Percentiles rank a stretch among this genome's conserved stretches.
Evolutionary conservation across 306 rosid species (phyloP).

Genomic region (Begonia fuchsioides): DNA sequence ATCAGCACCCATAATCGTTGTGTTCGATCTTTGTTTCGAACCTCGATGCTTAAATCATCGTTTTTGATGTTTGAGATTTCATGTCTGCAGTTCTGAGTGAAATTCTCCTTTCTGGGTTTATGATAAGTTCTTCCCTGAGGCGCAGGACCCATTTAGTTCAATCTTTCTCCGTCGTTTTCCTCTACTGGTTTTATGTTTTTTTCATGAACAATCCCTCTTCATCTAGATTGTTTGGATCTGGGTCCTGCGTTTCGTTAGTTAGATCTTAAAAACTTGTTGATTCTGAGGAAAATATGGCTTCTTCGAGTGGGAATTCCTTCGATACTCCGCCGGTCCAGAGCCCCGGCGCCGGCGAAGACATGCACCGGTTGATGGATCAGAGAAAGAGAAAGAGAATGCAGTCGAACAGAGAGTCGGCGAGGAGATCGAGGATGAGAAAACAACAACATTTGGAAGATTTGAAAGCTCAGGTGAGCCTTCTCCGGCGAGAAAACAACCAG

Average conservation of each 20-base stretch:
- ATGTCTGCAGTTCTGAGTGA: slow-evolving; percentile 96
- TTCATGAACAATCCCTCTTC: slow-evolving; percentile 24
- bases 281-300: slow-evolving; percentile 24
- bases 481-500: slow-evolving; percentile 33
- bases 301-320: slow-evolving; percentile 55
- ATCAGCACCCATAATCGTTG: too few relatives aligned
- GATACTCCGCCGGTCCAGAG: slow-evolving; percentile 22
- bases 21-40: not conserved
- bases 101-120: slow-evolving; percentile 83
- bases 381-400: slow-evolving; percentile 66
- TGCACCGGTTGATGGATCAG: slow-evolving; percentile 41
- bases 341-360: slow-evolving; percentile 46
- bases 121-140: slow-evolving; percentile 57
- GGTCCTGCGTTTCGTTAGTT: slow-evolving; percentile 11
- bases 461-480: slow-evolving; percentile 15
- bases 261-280: not conserved
- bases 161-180: slow-evolving; percentile 85
- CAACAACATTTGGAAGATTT: slow-evolving; percentile 70
- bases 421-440: slow-evolving; percentile 59
- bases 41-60: slow-evolving; percentile 5
- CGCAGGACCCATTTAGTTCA: slow-evolving; percentile 87
- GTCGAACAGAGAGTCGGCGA: slow-evolving; percentile 80
- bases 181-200: slow-evolving; percentile 91
- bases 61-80: slow-evolving; percentile 46
- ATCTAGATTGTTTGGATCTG: not conserved